A percentile compares a stretch with the other conserved stretches of the same genome.
Conservation (phyloP, 805 yeast species). For the Ogataea allantospora region DNA sequence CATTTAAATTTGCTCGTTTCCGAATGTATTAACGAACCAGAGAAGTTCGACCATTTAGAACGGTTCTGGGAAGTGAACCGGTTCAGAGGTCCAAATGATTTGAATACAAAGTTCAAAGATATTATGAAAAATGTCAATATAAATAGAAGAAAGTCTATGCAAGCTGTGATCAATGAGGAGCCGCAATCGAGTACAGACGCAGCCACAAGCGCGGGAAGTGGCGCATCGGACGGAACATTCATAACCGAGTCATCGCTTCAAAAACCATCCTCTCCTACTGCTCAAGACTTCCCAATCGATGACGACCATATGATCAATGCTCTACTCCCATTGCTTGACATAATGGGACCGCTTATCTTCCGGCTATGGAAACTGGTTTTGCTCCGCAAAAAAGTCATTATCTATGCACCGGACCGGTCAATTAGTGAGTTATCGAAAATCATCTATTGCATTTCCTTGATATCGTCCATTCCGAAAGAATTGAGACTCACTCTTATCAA, state of each 20-base stretch:
- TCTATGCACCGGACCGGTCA: slow-evolving; percentile 35
- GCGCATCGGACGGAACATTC: slow-evolving; percentile 20
- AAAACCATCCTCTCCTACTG: slow-evolving; percentile 4
- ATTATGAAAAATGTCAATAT: slow-evolving; percentile 23
- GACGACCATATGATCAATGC: slow-evolving; percentile 45
- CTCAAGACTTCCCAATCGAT: slow-evolving; percentile 16
- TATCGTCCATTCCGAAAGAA: slow-evolving; percentile 65
- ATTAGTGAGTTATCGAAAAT: slow-evolving; percentile 46
- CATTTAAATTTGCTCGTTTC: slow-evolving; percentile 33
- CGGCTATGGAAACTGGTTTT: slow-evolving; percentile 62
- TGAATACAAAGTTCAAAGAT: slow-evolving; percentile 23
- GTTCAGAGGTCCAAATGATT: slow-evolving; percentile 31
- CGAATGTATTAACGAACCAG: slow-evolving; percentile 28
- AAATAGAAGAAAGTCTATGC: slow-evolving; percentile 24
- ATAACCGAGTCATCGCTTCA: slow-evolving; percentile 17
- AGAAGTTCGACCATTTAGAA: slow-evolving; percentile 21
- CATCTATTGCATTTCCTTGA: slow-evolving; percentile 55
- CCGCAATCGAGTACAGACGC: slow-evolving; percentile 15
- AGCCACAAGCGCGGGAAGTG: slow-evolving; percentile 13
- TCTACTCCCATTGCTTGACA: slow-evolving; percentile 45
- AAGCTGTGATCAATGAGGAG: slow-evolving; percentile 20
- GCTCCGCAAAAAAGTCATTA: slow-evolving; percentile 53
- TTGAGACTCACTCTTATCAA: slow-evolving; percentile 33
- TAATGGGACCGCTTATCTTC: slow-evolving; percentile 65
- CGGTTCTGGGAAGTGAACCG: slow-evolving; percentile 33